Conservation (phyloP, 306 rosid species). For the Leucaena leucocephala region DNA sequence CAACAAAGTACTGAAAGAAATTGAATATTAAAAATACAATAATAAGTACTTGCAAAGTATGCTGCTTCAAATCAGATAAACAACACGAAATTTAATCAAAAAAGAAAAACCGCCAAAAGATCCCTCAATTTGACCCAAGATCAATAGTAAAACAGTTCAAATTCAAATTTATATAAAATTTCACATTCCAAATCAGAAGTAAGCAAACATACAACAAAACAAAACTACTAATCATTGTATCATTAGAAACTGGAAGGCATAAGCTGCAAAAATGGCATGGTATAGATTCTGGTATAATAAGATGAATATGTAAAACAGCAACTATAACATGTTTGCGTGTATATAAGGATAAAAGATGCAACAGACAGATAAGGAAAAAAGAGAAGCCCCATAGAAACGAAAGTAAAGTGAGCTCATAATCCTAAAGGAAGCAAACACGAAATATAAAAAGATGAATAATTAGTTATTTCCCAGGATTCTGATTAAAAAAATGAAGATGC, state of each 20-base stretch:
- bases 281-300: not conserved
- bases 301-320: not conserved
- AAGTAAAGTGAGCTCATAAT: not conserved
- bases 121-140: slow-evolving; percentile 1
- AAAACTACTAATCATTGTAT: not conserved
- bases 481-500: not conserved
- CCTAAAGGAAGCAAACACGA: not conserved
- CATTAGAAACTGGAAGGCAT: not conserved
- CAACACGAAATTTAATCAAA: not conserved
- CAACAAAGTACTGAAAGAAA: slow-evolving; percentile 86
- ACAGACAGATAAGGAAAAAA: not conserved
- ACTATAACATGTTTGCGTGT: not conserved
- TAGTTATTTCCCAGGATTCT: slow-evolving; percentile 2
- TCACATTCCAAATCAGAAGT: not conserved
- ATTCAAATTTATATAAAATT: not conserved
- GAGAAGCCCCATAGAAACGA: not conserved
- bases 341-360: not conserved
- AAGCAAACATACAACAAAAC: not conserved
- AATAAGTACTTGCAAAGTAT: not conserved
- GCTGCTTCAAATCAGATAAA: slow-evolving; percentile 19
- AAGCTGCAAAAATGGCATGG: not conserved
- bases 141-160: not conserved
- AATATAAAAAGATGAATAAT: not conserved
- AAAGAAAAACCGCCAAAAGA: slow-evolving; percentile 7
- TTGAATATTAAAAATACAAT: slow-evolving; percentile 17